A percentile compares a stretch with the other conserved stretches of the same genome.
Conservation (phyloP, 441 rosid species). For the Syzygium malaccense region DNA sequence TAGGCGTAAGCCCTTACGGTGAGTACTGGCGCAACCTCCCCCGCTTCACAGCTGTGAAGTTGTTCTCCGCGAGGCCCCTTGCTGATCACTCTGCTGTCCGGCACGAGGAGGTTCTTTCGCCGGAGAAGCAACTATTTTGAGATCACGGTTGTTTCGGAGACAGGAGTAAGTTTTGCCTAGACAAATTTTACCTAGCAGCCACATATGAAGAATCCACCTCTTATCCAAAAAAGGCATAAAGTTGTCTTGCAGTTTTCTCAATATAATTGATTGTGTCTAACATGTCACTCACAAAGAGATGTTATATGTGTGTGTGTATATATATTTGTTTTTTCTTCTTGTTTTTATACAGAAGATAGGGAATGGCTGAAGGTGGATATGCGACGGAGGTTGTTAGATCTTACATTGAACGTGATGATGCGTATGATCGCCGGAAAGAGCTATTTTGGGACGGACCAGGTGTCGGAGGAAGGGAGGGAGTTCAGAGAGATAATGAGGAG, state of each 20-base stretch:
- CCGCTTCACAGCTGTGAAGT: conserved; percentile 10
- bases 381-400: conserved; percentile 1
- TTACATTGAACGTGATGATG: conserved; percentile 5
- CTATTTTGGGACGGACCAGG: neutral
- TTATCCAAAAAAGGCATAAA: neutral
- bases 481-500: neutral
- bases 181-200: neutral
- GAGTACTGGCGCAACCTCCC: conserved; percentile 21
- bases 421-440: conserved; percentile 17
- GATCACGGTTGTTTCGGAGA: neutral
- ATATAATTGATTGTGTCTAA: neutral
- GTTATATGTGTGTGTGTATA: neutral
- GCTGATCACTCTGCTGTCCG: conserved; percentile 3
- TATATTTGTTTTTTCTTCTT: neutral
- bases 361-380: neutral
- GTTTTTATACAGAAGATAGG: neutral
- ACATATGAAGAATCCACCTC: neutral
- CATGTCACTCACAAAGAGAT: neutral
- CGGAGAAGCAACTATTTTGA: conserved; percentile 5
- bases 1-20: conserved; percentile 3
- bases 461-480: conserved; percentile 11
- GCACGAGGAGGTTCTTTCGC: conserved; percentile 13
- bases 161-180: neutral
- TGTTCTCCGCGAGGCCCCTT: conserved; percentile 12
- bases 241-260: neutral